Conservation (phyloP, 2,329 filamentous ascomycete species). For the Colletotrichum lentis region DNA sequence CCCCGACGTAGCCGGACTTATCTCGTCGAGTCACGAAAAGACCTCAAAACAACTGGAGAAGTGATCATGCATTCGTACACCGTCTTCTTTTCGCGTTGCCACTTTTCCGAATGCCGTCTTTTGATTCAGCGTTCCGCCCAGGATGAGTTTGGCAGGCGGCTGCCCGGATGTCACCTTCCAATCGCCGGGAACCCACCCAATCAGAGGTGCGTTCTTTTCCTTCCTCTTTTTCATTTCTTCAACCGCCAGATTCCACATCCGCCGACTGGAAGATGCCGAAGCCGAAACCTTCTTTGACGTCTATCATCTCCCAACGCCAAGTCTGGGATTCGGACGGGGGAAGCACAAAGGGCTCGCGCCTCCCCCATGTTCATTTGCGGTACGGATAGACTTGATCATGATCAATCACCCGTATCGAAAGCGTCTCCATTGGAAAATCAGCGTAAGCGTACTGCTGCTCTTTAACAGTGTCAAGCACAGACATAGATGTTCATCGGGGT, state of each 20-base stretch:
- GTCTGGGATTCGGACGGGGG: not conserved
- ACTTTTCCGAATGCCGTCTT: not conserved
- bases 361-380: not conserved
- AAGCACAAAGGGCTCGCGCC: not conserved
- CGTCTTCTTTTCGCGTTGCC: not conserved
- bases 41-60: not conserved
- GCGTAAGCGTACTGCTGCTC: not conserved
- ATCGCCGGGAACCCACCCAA: not conserved
- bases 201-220: not conserved
- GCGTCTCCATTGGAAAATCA: not conserved
- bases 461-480: not conserved
- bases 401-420: not conserved
- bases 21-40: constrained; percentile 4
- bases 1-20: constrained; percentile 13
- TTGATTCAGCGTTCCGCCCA: constrained; percentile 1
- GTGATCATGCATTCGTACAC: not conserved
- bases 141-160: not conserved
- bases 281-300: not conserved
- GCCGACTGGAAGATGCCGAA: not conserved
- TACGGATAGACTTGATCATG: not conserved
- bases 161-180: constrained; percentile 11
- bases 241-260: too few species aligned
- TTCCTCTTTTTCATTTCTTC: too few species aligned
- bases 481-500: not conserved
- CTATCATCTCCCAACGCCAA: not conserved